A percentile compares a stretch with the other conserved stretches of the same genome.
Conservation (phyloP, 1,284 basidiomycete genomes). For the Nidula niveotomentosa region DNA sequence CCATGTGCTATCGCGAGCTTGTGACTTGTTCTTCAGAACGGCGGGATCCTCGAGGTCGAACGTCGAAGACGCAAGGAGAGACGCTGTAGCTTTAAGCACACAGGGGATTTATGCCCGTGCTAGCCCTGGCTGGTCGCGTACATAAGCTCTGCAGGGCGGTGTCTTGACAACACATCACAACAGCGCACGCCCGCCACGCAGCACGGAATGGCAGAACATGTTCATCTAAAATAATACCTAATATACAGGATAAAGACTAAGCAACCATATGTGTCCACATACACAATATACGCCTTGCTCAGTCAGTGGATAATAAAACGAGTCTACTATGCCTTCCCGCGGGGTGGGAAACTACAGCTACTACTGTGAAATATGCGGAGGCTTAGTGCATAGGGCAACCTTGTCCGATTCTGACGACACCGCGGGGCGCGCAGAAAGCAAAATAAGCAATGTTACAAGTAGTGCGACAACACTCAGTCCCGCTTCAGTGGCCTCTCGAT, state of each 20-base stretch:
- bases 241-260: not conserved
- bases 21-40: too few relatives aligned
- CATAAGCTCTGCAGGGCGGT: not conserved
- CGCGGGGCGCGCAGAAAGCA: conserved; percentile 5
- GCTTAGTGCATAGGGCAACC: not conserved
- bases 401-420: not conserved
- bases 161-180: not conserved
- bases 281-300: not conserved
- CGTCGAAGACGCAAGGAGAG: not conserved
- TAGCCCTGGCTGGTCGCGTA: too few relatives aligned
- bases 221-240: not conserved
- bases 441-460: conserved; percentile 13
- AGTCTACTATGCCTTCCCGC: not conserved
- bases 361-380: not conserved
- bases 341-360: not conserved
- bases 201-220: not conserved
- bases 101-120: too few relatives aligned
- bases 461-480: conserved; percentile 29
- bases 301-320: not conserved
- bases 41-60: not conserved
- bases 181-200: not conserved
- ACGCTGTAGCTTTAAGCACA: too few relatives aligned
- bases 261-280: not conserved
- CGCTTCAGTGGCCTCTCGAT: conserved; percentile 73
- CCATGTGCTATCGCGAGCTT: conserved; percentile 1